Base-by-base conservation (phyloP, 2,329 filamentous ascomycete species). In the Arthroderma sp. region DNA sequence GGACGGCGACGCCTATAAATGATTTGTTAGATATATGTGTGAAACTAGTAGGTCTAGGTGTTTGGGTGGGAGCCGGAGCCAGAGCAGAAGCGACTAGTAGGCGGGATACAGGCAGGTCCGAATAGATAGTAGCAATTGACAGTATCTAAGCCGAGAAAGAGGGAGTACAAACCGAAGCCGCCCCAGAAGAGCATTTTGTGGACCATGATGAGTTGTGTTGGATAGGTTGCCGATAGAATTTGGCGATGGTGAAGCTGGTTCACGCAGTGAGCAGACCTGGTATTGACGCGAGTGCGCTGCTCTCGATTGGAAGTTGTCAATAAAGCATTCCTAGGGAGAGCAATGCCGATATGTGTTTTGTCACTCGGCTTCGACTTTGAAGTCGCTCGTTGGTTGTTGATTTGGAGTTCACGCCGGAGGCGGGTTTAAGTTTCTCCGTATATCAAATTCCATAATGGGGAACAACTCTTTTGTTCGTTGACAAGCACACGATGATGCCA, bases 1-100 rank as follows among this genome's bases (percentile, higher is more conserved):
- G 88, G 70, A 91, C 86, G 70, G 87, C 90, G 67, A 96, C 76
- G 79, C 93, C 93, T 98, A 66, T 59, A 19, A 13, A 60, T 31
- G 17, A 47, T 28, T 37, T 28, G 55, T 47, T 62, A 31, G 56
- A 54, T 59, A 59, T 54, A 8, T 25, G 19, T 19, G 25, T 25
- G 7, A 37, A 43, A 38, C n/a, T 9, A 35, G 23, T 17, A 11
- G 31, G 31, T 8, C 13, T 17, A 15, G 35, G 23, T n/a, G n/a
- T n/a, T n/a, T n/a, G n/a, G 6, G 28, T 8, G 8, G 19, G 7
- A 6, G 15, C 8, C 28, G 19, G n/a, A 21, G 4, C 15, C 3
- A 11, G 19, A 21, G 21, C n/a, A 9, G 17, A 19, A 7, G n/a
- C 51, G 11, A 51, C 33, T 51, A 25, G 25, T 13, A 19, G 8